Base-by-base conservation (phyloP, 2,329 filamentous ascomycete genomes). In the Penicillium sclerotiorum region DNA sequence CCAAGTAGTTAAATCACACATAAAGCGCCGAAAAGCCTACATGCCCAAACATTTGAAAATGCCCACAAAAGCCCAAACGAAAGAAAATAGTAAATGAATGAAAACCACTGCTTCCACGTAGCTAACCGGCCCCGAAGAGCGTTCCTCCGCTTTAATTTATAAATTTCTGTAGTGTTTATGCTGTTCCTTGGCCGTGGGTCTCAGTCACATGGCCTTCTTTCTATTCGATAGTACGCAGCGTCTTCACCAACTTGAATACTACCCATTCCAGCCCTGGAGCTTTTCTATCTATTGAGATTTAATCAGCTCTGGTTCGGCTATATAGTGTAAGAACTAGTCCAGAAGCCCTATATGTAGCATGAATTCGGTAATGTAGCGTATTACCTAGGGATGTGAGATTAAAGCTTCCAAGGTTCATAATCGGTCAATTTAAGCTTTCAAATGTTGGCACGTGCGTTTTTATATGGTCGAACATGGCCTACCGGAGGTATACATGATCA, bases 341-440 rank as follows among this genome's bases (percentile, higher is more conserved):
- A 42, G 22, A 6, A 42, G 39, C 3, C 17, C 40, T 20, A 11
- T 43, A 21, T 32, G 4, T 4, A 33, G 3, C 18, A 45, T 45
- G n/a, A 36, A 45, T 45, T 45, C 41, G 20, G 39, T 22, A 23
- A 35, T 22, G 28, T 45, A 33, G 33, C 33, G 28, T 35, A 8
- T 32, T 25, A 41, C 42, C n/a, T 38, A 21, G 18, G 18, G 40
- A 27, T 49, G 25, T 20, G 28, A 25, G 15, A 35, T 6, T 28
- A 48, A 15, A 8, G 46, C 38, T 28, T 41, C n/a, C n/a, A n/a
- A n/a, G n/a, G n/a, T n/a, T n/a, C 30, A 30, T 42, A 42, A 30
- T 42, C 39, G 23, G 17, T 3, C 8, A 6, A 11, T 8, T 12
- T 28, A 7, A 13, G 25, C 39, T 11, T 15, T n/a, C n/a, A n/a